Base-by-base conservation (phyloP, 2,329 filamentous ascomycete species). In the Trichoderma guizhouense region DNA sequence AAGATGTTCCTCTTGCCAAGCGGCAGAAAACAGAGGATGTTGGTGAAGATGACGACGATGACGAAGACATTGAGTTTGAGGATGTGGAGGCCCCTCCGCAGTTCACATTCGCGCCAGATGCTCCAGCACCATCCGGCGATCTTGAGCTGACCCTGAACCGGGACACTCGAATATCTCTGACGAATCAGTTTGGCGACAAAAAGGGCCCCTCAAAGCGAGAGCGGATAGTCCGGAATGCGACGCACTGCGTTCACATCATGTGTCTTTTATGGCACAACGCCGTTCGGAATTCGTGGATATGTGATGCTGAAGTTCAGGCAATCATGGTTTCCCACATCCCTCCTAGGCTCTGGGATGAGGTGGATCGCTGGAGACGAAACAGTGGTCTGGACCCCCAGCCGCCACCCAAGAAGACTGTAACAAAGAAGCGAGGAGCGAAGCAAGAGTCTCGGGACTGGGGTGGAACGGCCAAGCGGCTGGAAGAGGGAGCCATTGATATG, bases 171-270 rank as follows among this genome's bases (percentile, higher is more conserved):
- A 86, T 91, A n/a, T 88, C 89, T 0, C 79, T 92, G 32, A 86
- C 86, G 11, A 90, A 91, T 74, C 84, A 88, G 0, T 84, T 88
- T 58, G 89, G 89, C 26, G 84, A 84, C 21, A 97, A 93, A 81
- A 97, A 95, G 79, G 95, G 94, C 0, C 92, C 93, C 0, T 92
- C 93, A 3, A 97, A 97, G 81, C 89, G 92, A 32, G 94, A 98
- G 78, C 89, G 93, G 66, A 88, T 90, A 73, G 92, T 95, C 71
- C 88, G 96, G 30, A 88, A 91, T 39, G 87, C 90, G 4, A 94
- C 94, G 0, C 96, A 99, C 81, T 93, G 93, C 76, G 86, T 97
- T 75, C 96, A 99, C 81, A 94, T 98, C 2, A 91, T 97, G 79
- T 89, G 90, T 67, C 84, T 99, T 18, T 87, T 99, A 72, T 98